Evolutionary conservation across 768 basidiomycete genomes (phyloP).

Genomic region (Boletellus sp.): DNA sequence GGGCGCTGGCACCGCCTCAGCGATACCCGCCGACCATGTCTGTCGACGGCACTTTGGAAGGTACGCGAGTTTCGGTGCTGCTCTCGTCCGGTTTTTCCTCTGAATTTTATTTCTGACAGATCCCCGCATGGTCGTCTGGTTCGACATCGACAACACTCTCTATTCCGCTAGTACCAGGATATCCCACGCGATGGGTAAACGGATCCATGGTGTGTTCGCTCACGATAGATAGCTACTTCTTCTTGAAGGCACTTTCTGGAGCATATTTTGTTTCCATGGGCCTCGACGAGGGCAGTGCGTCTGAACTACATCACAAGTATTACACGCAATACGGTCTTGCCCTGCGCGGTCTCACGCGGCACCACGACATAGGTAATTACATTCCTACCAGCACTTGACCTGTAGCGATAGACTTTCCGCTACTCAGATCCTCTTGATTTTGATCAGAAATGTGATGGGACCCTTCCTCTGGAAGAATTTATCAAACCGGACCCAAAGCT

Average conservation of each 20-base stretch:
- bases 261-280: constrained; percentile 75
- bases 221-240: background rate
- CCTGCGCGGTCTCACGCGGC: constrained; percentile 68
- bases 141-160: constrained; percentile 87
- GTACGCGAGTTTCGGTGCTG: constrained; percentile 7
- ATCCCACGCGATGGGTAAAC: constrained; percentile 72
- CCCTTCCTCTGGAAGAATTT: constrained; percentile 77
- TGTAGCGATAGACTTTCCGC: background rate
- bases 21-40: constrained; percentile 30
- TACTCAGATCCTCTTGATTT: constrained; percentile 77
- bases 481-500: constrained; percentile 60
- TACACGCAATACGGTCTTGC: constrained; percentile 83
- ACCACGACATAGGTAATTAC: constrained; percentile 67
- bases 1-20: background rate
- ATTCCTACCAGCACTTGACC: background rate
- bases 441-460: constrained; percentile 77
- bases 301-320: constrained; percentile 65
- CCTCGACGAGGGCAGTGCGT: constrained; percentile 63
- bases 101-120: constrained; percentile 33
- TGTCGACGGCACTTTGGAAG: constrained; percentile 21
- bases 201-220: constrained; percentile 60
- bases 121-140: constrained; percentile 63
- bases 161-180: constrained; percentile 76
- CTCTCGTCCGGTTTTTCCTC: background rate
- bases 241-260: constrained; percentile 23